Evolutionary conservation across 1,139 yeast genomes (phyloP), one percentile per base, ranked within the genome.

Genomic region (Debaryomycetaceae sp.): DNA sequence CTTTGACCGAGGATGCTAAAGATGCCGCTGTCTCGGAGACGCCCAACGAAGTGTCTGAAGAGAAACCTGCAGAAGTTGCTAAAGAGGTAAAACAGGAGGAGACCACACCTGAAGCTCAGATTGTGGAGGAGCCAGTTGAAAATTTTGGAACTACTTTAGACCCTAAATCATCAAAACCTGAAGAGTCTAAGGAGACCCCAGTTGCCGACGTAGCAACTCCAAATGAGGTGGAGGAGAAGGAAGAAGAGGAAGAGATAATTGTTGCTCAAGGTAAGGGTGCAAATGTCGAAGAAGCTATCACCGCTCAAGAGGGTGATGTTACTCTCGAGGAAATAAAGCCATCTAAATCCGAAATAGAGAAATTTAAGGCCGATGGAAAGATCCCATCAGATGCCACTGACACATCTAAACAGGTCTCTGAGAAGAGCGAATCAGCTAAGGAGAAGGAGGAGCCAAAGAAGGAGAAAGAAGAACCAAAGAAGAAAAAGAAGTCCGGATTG

Each of bases 261-360:
- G 59, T 70, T 39, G 73, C 75, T 17, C 64, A 66, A 45, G 75
- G 75, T 30, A 44, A 53, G 24, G 47, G 42, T 31, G 46, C 60
- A 28, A 43, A 47, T 31, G 45, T 57, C 31, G 66, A 63, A 34
- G 64, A 65, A 35, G 70, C 68, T 39, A 59, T 70, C 40, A 62
- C 57, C 36, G 71, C 70, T 35, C 58, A 58, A 38, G 70, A 64
- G 48, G 61, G 59, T 35, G 69, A 63, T 40, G 72, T 68, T 14
- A 61, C 65, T 26, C 59, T 70, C 33, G 75, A 71, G 54, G 75
- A 71, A 53, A 66, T 70, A 49, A 55, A 67, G 52, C 76, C 76
- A 17, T 64, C 74, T 28, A 63, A 58, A 45, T 59, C 67, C 18
- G 71, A 67, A 53, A 61, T 60, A 34, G 62, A 56, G 36, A 58